Evolutionary conservation across 129 eudicot genomes (phyloP), one percentile per base, ranked within the genome.

Genomic region (Lactuca sativa): DNA sequence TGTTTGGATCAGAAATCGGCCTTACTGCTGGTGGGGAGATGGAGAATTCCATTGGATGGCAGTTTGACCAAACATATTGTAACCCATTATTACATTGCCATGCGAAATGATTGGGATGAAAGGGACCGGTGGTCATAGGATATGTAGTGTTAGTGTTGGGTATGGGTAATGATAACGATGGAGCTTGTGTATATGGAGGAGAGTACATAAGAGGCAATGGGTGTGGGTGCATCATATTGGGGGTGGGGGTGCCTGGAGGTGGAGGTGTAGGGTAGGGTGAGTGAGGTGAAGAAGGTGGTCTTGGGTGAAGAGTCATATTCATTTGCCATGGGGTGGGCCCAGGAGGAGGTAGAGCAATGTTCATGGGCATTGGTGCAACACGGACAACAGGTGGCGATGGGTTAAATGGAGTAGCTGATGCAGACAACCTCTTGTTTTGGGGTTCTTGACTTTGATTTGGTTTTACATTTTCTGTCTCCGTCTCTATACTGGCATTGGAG

Each of bases 231-330:
- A 93, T 95, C 78, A 90, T 78, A 71, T 80, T 95, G 58, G 97
- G 99, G 70, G 97, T 95, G 58, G 97, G 99, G 70, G 97, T 95
- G 14, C 78, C 80, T n/a, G 99, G 96, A 43, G 97, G 87, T n/a
- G 99, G 97, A 43, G 99, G 87, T 59, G 97, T 90, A 52, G 97
- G 97, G 78, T 81, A 93, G 13, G 86, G 83, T 77, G 84, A 95
- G 80, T 83, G 98, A 76, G 93, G 93, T 31, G 91, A 78, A 37
- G 97, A 78, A 69, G 47, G 44, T 40, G 88, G 73, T 54, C 95
- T 92, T 31, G 86, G 98, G 79, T 89, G 98, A 73, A 92, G 88
- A 70, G 87, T 61, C 98, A 93, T 87, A 82, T 85, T 93, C 86
- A 93, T 80, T 52, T 87, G 82, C 97, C 97, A 89, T 7, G 99